Base-by-base conservation (phyloP, 108 stramenopile species). In the Conticribra guillardii region DNA sequence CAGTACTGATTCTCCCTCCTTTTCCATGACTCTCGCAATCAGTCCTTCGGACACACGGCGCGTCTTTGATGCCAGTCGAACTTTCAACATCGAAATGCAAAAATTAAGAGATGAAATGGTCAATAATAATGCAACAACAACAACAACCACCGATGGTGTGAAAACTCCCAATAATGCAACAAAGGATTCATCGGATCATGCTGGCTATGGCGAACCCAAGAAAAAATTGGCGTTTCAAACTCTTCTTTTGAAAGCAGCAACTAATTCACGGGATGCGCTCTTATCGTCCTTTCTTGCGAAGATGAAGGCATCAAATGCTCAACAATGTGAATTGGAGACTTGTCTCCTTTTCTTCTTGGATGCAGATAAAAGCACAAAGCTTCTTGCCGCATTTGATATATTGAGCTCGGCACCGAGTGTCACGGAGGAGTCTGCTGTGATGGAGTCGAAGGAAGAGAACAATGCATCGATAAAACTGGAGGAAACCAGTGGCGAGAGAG, bases 21-120 rank as follows among this genome's bases (percentile, higher is more conserved):
- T 76, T 55, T 80, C 80, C 59, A 87, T 91, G 79, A 89, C 85
- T 24, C 60, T 91, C 34, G 84, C 84, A 41, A 86, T 91, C 24
- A 77, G 74, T 45, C 87, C 74, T 32, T 70, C 73, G 11, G 87
- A 91, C 51, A 84, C 85, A 0, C 70, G 78, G 21, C 82, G 88
- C 3, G 65, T 91, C 15, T 64, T 87, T 15, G 60, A 72, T 26
- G 88, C 90, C 4, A 87, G 88, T 53, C 52, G 69, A 7, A 83
- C 86, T 0, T 81, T 91, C 60, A 80, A 84, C 52, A 32, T 66
- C 15, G 63, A 76, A 11, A 52, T 87, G 62, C 47, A 52, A 49
- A 65, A 53, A 44, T 30, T 68, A 5, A 51, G 62, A 68, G 49
- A 37, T 30, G 23, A n/a, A 23, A 45, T 14, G 11, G 21, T 23